phyloP scores from a whole-genome alignment of 2,329 filamentous ascomycete genomes.

The Trichoderma pleuroti region DNA sequence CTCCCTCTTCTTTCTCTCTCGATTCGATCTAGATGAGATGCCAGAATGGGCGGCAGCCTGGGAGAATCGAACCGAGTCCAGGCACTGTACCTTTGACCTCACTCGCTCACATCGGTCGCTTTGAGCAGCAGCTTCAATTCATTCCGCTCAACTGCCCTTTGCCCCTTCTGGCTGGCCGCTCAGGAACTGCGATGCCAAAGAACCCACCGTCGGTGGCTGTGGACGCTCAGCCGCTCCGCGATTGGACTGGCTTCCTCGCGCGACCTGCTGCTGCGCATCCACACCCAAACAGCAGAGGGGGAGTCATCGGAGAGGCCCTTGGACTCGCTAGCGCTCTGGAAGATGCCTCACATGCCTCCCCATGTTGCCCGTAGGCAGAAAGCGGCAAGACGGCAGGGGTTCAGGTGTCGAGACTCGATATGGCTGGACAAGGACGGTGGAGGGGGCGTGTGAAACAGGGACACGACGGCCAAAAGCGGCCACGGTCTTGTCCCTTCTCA shows the following conservation, averaged over 20 bases:
- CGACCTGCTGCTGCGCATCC: slow-evolving; percentile 6
- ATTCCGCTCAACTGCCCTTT: background rate
- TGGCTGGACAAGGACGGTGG: background rate
- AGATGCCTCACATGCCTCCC: slow-evolving; percentile 16
- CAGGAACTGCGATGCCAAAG: background rate
- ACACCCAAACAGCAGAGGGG: slow-evolving; percentile 11
- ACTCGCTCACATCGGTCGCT: background rate
- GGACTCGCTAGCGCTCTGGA: slow-evolving; percentile 7
- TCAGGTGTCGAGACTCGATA: slow-evolving; percentile 2
- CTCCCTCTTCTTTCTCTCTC: background rate
- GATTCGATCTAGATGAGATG: background rate
- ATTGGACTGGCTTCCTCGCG: slow-evolving; percentile 3
- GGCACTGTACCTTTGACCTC: background rate
- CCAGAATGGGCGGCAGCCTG: slow-evolving; percentile 1
- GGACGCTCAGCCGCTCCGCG: slow-evolving; percentile 17
- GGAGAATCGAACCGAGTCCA: background rate
- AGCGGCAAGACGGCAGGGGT: slow-evolving; percentile 17
- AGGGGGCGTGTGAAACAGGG: slow-evolving; percentile 18
- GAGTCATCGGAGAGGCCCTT: slow-evolving; percentile 19
- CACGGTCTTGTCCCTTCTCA: background rate
- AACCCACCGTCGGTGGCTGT: slow-evolving; percentile 18
- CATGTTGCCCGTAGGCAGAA: slow-evolving; percentile 14
- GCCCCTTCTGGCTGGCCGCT: slow-evolving; percentile 15
- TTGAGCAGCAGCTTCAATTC: background rate
- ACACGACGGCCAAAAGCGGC: slow-evolving; percentile 10